Evolutionary conservation across 495 filamentous ascomycete species (phyloP), one percentile per base, ranked within the genome.

Genomic region (Aspergillus kassunensis): DNA sequence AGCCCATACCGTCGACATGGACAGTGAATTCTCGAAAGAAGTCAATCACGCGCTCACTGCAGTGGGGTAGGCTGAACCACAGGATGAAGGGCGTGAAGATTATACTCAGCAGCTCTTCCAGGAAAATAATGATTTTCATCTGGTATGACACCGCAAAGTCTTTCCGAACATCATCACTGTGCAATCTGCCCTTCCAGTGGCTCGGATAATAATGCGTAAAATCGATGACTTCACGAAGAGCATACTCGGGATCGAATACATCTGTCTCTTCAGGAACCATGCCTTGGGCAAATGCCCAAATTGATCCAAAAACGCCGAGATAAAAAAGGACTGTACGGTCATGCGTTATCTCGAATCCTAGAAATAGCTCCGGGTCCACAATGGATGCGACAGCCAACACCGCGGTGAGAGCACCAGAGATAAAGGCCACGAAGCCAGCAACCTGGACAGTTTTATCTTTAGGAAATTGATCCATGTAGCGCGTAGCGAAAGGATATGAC

Each of bases 1-100:
- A 90, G 30, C 93, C 93, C 50, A 98, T 78, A 0, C 93, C 93
- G 70, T 98, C 95, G 10, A 98, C 90, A 59, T 97, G 92, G 16
- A 98, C 83, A 1, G 93, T 96, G 61, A 96, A 97, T 63, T 98
- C 93, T 13, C 93, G 82, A 71, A 98, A 97, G 70, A 98, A 98
- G 62, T 98, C 93, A 44, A 98, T 87, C 52, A 97, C 82, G 46
- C 89, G 88, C 61, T 97, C 95, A 65, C 86, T 90, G 70, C 87
- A 91, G 62, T 87, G 89, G 6, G 91, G 90, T 40, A 97, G 77
- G 50, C 87, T 91, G 64, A 86, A 85, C 76, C 91, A 89, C 24
- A 97, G 80, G 18, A 97, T 82, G 49, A 95, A 87, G 5, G 93
- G 93, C 6, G 91, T 95, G 47, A 93, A 84, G 33, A 98, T 79